phyloP scores from a whole-genome alignment of 345 rosid species.

The Luvunga scandens region DNA sequence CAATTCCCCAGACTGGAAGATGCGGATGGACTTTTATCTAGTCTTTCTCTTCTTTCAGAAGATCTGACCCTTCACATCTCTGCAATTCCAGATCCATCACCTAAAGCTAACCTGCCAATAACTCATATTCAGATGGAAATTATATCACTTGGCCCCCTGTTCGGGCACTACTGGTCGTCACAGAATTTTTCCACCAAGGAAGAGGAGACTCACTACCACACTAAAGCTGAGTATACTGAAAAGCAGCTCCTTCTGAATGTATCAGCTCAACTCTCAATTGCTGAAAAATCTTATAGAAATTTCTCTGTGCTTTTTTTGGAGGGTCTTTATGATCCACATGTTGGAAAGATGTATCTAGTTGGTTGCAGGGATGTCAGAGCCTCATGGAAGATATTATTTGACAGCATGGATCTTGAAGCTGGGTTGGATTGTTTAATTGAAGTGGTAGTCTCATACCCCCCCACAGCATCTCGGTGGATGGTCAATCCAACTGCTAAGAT shows the following conservation, averaged over 20 bases:
- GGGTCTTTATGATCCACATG: slow-evolving; percentile 74
- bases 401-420: slow-evolving; percentile 75
- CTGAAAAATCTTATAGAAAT: slow-evolving; percentile 46
- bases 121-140: slow-evolving; percentile 53
- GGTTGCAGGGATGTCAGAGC: slow-evolving; percentile 92
- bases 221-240: slow-evolving; percentile 64
- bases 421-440: slow-evolving; percentile 77
- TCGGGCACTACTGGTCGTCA: slow-evolving; percentile 61
- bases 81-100: slow-evolving; percentile 46
- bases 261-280: slow-evolving; percentile 64
- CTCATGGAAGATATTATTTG: slow-evolving; percentile 66
- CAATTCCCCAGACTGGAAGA: slow-evolving; percentile 72
- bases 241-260: slow-evolving; percentile 78
- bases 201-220: slow-evolving; percentile 42
- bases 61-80: slow-evolving; percentile 66
- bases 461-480: slow-evolving; percentile 72
- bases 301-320: slow-evolving; percentile 66
- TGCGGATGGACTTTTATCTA: slow-evolving; percentile 40
- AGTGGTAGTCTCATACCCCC: slow-evolving; percentile 73
- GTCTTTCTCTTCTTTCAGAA: slow-evolving; percentile 70
- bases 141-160: slow-evolving; percentile 62
- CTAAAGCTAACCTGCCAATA: slow-evolving; percentile 21
- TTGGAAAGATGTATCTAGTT: slow-evolving; percentile 76
- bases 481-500: slow-evolving; percentile 70
- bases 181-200: slow-evolving; percentile 26